phyloP scores from a whole-genome alignment of 177 flowering plant species.

The Tripterygium wilfordii region DNA sequence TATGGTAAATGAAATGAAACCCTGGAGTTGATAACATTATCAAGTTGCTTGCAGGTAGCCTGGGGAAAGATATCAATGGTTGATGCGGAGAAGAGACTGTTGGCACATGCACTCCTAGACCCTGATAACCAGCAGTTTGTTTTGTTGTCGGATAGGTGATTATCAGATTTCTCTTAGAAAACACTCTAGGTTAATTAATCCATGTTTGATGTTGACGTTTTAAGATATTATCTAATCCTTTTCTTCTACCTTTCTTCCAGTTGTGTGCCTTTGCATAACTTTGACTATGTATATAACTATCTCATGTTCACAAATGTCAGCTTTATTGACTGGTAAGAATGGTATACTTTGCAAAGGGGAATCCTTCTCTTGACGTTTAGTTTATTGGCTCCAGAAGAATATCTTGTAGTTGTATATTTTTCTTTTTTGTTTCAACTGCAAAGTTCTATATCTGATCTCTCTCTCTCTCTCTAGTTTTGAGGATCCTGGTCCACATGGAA shows the following conservation, averaged over 20 bases:
- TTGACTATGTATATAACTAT: conserved; percentile 70
- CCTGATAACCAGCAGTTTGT: conserved; percentile 79
- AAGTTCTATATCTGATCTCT: background rate
- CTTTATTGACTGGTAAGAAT: conserved; percentile 71
- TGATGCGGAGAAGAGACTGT: conserved; percentile 75
- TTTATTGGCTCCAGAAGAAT: too few relatives aligned
- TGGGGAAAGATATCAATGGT: conserved; percentile 89
- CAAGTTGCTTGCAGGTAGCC: conserved; percentile 41
- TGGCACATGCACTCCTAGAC: conserved; percentile 71
- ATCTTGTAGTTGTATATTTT: too few relatives aligned
- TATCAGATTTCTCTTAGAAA: background rate
- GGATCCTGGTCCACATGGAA: conserved; percentile 39
- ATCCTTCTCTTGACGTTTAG: too few relatives aligned
- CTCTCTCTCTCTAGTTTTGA: conserved; percentile 15
- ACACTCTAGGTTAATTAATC: background rate
- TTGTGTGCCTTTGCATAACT: conserved; percentile 71
- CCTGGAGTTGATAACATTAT: background rate
- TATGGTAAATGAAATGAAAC: conserved; percentile 1
- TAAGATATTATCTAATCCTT: background rate
- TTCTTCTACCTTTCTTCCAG: conserved; percentile 34
- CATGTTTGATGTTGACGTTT: conserved; percentile 1
- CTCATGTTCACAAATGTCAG: conserved; percentile 71
- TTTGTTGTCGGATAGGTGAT: conserved; percentile 77
- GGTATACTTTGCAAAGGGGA: background rate
- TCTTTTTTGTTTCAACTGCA: too few relatives aligned